These are phyloP conservation scores for Penicillium cosmopolitanum DNA, from an alignment of 495 filamentous ascomycete species.

Conservation along the genomic window DNA sequence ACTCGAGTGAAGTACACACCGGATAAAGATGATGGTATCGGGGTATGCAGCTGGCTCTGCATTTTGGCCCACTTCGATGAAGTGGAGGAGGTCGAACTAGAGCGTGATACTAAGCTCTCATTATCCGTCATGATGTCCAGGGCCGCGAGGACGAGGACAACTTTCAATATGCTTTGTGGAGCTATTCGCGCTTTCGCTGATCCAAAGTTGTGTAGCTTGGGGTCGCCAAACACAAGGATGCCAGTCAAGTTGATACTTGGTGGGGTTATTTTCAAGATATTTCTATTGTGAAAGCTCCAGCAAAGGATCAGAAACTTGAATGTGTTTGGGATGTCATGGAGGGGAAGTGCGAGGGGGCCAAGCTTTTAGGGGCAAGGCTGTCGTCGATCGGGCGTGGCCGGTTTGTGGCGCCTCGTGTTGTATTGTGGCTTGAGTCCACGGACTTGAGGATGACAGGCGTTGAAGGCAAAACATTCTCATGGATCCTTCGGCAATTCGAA, in stretches of 20 bases:
- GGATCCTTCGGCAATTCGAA: too few relatives aligned
- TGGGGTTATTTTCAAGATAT: not conserved
- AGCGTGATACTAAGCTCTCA: not conserved
- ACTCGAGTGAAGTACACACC: constrained; percentile 31
- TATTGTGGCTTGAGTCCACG: not conserved
- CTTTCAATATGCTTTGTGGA: not conserved
- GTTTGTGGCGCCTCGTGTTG: not conserved
- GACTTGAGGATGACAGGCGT: too few relatives aligned
- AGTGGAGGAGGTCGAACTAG: not conserved
- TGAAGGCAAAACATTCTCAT: too few relatives aligned
- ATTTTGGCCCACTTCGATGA: not conserved
- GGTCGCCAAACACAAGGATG: not conserved
- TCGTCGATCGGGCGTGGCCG: not conserved
- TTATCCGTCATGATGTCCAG: not conserved
- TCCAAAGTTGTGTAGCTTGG: not conserved
- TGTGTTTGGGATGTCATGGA: not conserved
- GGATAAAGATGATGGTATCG: constrained; percentile 58
- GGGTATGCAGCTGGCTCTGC: constrained; percentile 45
- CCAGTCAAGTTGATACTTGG: not conserved
- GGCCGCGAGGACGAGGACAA: not conserved
- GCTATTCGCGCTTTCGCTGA: not conserved
- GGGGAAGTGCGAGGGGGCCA: constrained; percentile 3
- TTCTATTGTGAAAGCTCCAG: not conserved
- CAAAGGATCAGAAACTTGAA: not conserved
- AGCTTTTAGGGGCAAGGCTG: not conserved